phyloP scores from a whole-genome alignment of 495 filamentous ascomycete species.

The Penicillium diatomitis region DNA sequence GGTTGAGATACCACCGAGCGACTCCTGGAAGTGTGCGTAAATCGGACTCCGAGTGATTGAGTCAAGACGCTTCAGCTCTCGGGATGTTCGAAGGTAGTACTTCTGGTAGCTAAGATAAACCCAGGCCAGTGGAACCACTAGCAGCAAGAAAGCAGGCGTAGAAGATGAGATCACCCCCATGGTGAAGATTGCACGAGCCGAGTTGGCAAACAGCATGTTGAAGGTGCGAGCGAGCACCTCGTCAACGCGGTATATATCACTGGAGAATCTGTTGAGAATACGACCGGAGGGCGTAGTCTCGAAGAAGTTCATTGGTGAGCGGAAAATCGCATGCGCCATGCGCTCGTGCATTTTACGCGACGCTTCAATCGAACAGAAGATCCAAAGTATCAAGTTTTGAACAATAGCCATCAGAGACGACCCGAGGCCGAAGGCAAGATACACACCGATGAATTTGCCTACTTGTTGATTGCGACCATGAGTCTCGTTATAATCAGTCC shows the following conservation, averaged over 20 bases:
- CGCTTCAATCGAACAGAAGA: constrained; percentile 98
- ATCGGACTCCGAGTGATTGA: constrained; percentile 93
- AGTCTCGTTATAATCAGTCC: constrained; percentile 70
- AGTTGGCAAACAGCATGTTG: constrained; percentile 90
- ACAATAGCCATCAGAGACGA: constrained; percentile 74
- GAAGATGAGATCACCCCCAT: constrained; percentile 73
- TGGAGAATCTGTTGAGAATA: constrained; percentile 95
- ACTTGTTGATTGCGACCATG: constrained; percentile 60
- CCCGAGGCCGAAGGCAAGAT: constrained; percentile 90
- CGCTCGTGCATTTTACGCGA: constrained; percentile 93
- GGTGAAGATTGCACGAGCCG: constrained; percentile 76
- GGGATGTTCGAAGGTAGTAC: constrained; percentile 93
- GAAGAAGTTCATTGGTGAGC: constrained; percentile 98
- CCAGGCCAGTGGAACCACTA: constrained; percentile 71
- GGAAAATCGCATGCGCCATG: constrained; percentile 97
- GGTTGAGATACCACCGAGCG: constrained; percentile 88
- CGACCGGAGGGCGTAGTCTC: constrained; percentile 97
- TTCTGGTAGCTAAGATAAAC: constrained; percentile 92
- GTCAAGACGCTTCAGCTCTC: constrained; percentile 92
- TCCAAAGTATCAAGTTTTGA: constrained; percentile 95
- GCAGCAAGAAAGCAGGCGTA: constrained; percentile 69
- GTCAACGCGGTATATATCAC: constrained; percentile 92
- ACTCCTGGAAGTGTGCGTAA: constrained; percentile 98
- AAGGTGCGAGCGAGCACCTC: constrained; percentile 89
- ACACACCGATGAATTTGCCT: constrained; percentile 88